These are phyloP conservation scores for Sugiyamaella qingdaonensis DNA, from an alignment of 805 yeast species.

Conservation along the genomic window DNA sequence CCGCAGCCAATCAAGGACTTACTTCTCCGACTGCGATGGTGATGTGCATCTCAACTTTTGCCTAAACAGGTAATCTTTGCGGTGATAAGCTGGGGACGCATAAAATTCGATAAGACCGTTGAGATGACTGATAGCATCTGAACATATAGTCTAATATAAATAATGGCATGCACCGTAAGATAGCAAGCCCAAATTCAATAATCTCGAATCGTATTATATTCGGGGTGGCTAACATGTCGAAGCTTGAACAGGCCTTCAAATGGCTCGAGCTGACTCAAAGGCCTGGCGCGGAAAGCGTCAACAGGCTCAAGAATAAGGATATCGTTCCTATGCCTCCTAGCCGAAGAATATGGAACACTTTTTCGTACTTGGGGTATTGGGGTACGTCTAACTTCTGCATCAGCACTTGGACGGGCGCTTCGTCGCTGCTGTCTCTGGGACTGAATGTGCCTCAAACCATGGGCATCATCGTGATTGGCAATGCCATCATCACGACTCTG, in stretches of 20 bases:
- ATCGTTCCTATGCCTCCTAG: constrained; percentile 43
- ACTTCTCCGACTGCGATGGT: too few relatives aligned
- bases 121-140: too few relatives aligned
- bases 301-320: constrained; percentile 28
- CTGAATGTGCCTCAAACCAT: constrained; percentile 43
- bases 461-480: constrained; percentile 43
- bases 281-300: constrained; percentile 2
- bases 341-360: constrained; percentile 45
- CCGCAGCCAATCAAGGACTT: too few relatives aligned
- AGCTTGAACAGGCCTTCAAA: not conserved
- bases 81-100: not conserved
- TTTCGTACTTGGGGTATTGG: constrained; percentile 35
- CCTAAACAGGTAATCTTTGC: not conserved
- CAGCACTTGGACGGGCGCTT: constrained; percentile 42
- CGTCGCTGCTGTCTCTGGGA: constrained; percentile 43
- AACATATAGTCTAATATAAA: too few relatives aligned
- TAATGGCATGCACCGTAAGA: too few relatives aligned
- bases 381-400: constrained; percentile 32
- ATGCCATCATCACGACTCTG: constrained; percentile 37
- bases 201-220: too few relatives aligned
- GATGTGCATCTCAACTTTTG: not conserved
- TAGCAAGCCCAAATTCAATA: too few relatives aligned
- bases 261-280: constrained; percentile 4
- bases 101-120: too few relatives aligned
- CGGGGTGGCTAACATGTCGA: not conserved